These are phyloP conservation scores for Naegleria fowleri DNA, from an alignment of 208 protist genomes.

Conservation along the genomic window DNA sequence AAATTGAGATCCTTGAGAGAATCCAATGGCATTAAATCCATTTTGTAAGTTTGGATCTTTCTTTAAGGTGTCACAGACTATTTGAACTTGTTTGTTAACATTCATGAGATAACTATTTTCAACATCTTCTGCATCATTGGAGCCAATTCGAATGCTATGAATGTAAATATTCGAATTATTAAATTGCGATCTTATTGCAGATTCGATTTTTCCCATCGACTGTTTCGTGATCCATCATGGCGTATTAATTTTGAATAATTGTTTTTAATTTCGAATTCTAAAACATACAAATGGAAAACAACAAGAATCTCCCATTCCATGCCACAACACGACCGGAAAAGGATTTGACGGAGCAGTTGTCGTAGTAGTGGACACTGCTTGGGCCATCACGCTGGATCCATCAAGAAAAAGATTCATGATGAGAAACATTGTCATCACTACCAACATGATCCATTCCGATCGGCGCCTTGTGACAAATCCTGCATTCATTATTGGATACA, in stretches of 20 bases:
- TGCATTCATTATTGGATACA: too few relatives aligned
- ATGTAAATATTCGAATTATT: constrained; percentile 8
- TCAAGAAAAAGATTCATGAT: too few relatives aligned
- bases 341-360: background rate
- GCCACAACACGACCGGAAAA: constrained; percentile 35
- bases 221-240: background rate
- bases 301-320: constrained; percentile 41
- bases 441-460: too few relatives aligned
- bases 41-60: constrained; percentile 39
- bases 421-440: too few relatives aligned
- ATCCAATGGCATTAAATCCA: constrained; percentile 53
- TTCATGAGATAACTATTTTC: constrained; percentile 11
- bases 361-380: too few relatives aligned
- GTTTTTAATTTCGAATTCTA: too few relatives aligned
- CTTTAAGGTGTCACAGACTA: constrained; percentile 33
- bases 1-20: constrained; percentile 42
- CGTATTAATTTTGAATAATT: background rate
- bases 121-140: constrained; percentile 28
- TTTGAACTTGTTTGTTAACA: constrained; percentile 26
- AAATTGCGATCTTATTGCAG: constrained; percentile 25
- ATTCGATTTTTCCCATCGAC: constrained; percentile 34
- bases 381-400: too few relatives aligned
- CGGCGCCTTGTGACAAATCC: too few relatives aligned
- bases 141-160: constrained; percentile 23
- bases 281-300: constrained; percentile 29